These are phyloP conservation scores for Colletotrichum tropicale DNA, from an alignment of 2,329 filamentous ascomycete genomes.

Conservation along the genomic window DNA sequence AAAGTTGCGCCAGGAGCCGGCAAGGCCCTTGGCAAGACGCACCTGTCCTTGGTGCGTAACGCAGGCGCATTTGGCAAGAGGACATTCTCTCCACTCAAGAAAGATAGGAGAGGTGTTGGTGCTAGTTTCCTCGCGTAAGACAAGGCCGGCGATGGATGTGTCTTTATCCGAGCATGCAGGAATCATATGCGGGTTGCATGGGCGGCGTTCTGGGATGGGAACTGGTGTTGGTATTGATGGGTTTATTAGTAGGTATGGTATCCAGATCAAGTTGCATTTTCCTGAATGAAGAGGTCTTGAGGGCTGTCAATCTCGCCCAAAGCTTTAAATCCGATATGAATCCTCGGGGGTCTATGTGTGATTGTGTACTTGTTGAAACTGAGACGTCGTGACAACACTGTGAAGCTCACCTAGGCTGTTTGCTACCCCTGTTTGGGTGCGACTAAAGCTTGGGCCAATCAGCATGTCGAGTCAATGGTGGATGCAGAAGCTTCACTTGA, in stretches of 20 bases:
- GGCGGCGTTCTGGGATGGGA: background rate
- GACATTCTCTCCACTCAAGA: conserved; percentile 75
- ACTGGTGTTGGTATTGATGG: background rate
- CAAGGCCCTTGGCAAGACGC: conserved; percentile 32
- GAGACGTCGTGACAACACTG: background rate
- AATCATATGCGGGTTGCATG: conserved; percentile 1
- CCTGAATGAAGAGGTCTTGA: background rate
- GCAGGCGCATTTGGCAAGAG: conserved; percentile 50
- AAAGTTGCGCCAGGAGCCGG: conserved; percentile 34
- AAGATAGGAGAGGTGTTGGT: conserved; percentile 65
- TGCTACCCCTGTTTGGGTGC: background rate
- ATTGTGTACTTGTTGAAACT: background rate
- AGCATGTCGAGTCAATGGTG: background rate
- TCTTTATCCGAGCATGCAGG: background rate
- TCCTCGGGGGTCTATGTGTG: background rate
- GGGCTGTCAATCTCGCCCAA: background rate
- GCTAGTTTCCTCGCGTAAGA: conserved; percentile 62
- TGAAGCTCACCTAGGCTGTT: background rate
- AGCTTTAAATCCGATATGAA: background rate
- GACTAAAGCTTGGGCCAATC: conserved; percentile 9
- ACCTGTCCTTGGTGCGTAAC: conserved; percentile 43
- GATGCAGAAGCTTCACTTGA: conserved; percentile 10
- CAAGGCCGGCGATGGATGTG: background rate
- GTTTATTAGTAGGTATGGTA: background rate
- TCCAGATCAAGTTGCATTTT: background rate